Evolutionary conservation across 352 stramenopile species (phyloP).

Genomic region (Globisporangium lucens): DNA sequence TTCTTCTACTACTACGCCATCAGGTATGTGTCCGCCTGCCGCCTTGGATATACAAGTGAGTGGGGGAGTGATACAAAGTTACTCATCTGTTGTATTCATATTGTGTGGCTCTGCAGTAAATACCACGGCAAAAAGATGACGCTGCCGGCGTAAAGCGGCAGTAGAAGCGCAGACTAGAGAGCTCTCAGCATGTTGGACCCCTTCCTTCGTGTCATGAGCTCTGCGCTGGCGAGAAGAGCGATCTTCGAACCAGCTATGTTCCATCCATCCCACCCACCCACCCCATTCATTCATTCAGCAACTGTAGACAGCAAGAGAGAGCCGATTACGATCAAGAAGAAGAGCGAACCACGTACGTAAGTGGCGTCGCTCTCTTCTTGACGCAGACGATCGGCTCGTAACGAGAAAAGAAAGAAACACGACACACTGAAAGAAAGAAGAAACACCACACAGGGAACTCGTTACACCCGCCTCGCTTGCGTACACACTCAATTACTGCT

Average conservation of each 20-base stretch:
- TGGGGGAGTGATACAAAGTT: slow-evolving; percentile 6
- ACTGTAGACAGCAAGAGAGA: slow-evolving; percentile 14
- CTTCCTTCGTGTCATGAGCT: not conserved
- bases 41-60: not conserved
- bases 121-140: slow-evolving; percentile 91
- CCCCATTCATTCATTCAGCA: slow-evolving; percentile 10
- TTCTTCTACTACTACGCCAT: slow-evolving; percentile 99
- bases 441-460: not conserved
- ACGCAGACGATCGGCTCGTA: not conserved
- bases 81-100: slow-evolving; percentile 2
- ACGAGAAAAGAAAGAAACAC: not conserved
- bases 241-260: not conserved
- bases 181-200: not conserved
- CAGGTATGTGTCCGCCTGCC: slow-evolving; percentile 38
- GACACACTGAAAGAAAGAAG: slow-evolving; percentile 1
- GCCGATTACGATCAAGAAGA: not conserved
- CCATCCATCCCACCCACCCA: not conserved
- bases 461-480: not conserved
- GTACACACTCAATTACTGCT: not conserved
- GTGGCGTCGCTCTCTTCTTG: not conserved
- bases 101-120: slow-evolving; percentile 46
- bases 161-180: slow-evolving; percentile 5
- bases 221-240: not conserved
- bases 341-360: not conserved
- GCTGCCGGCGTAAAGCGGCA: slow-evolving; percentile 62